Evolutionary conservation across 73 alveolate species (phyloP).

Genomic region (Paramecium sonneborni): DNA sequence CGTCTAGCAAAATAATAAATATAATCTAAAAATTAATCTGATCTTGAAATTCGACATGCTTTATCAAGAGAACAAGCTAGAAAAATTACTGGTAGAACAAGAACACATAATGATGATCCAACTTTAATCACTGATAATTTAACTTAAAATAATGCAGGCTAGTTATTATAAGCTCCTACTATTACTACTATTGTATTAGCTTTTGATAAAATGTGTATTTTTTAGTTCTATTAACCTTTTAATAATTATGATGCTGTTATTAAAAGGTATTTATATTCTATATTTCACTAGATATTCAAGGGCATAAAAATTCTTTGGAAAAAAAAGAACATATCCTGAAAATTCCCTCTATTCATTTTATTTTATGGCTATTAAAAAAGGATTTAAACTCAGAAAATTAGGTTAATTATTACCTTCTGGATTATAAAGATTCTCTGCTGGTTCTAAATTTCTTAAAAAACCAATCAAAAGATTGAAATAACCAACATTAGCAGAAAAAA

Average conservation of each 20-base stretch:
- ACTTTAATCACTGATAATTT: conserved; percentile 6
- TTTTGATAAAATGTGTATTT: conserved; percentile 42
- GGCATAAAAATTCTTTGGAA: conserved; percentile 38
- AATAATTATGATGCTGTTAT: conserved; percentile 24
- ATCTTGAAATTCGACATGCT: background rate
- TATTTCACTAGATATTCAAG: conserved; percentile 8
- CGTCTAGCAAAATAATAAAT: background rate
- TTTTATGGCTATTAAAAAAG: conserved; percentile 38
- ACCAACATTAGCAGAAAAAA: background rate
- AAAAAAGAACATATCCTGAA: conserved; percentile 41
- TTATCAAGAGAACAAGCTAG: background rate
- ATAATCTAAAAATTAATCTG: background rate
- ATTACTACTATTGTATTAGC: background rate
- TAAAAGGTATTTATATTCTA: background rate
- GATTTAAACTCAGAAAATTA: conserved; percentile 1
- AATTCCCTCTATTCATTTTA: conserved; percentile 13
- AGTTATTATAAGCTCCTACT: background rate
- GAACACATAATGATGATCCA: conserved; percentile 8
- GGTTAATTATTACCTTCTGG: background rate
- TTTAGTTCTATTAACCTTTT: background rate
- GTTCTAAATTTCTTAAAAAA: background rate
- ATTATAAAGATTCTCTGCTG: background rate
- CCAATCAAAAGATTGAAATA: background rate
- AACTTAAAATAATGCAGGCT: background rate
- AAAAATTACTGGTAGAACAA: background rate